Percentiles rank a stretch among this genome's conserved stretches.
phyloP scores from a whole-genome alignment of 2,329 filamentous ascomycete species.

The Sporothrix pseudoabietina region DNA sequence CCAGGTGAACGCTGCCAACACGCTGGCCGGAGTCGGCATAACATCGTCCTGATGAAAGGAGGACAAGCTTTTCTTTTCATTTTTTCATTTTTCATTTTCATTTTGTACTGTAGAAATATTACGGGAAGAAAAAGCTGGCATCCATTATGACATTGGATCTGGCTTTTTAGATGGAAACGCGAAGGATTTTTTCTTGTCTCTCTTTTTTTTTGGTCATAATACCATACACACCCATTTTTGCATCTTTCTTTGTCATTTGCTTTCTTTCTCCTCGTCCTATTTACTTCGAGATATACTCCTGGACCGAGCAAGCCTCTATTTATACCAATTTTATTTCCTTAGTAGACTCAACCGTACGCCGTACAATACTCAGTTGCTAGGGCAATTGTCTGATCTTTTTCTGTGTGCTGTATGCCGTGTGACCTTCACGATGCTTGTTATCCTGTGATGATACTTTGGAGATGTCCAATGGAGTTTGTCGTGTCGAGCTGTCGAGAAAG shows the following conservation, averaged over 20 bases:
- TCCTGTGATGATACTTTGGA: background rate
- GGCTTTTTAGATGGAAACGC: background rate
- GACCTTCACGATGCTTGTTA: background rate
- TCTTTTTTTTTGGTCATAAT: constrained; percentile 1
- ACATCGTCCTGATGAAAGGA: background rate
- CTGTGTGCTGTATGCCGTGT: background rate
- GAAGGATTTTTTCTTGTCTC: background rate
- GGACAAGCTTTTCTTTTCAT: too few relatives aligned
- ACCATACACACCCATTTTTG: background rate
- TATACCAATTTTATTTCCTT: constrained; percentile 13
- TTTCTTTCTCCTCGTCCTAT: background rate
- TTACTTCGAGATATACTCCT: constrained; percentile 15
- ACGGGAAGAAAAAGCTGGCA: background rate
- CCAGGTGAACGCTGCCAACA: constrained; percentile 26
- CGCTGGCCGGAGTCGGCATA: constrained; percentile 23
- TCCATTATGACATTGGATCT: background rate
- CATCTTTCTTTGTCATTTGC: constrained; percentile 1
- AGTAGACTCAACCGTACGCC: background rate
- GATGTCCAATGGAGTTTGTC: background rate
- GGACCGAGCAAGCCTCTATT: constrained; percentile 19
- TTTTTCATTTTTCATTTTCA: background rate
- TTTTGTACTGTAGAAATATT: background rate
- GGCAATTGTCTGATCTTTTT: too few relatives aligned
- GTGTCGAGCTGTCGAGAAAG: background rate
- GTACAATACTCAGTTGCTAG: background rate